phyloP scores from a whole-genome alignment of 805 yeast genomes.

The Myxozyma geophila region DNA sequence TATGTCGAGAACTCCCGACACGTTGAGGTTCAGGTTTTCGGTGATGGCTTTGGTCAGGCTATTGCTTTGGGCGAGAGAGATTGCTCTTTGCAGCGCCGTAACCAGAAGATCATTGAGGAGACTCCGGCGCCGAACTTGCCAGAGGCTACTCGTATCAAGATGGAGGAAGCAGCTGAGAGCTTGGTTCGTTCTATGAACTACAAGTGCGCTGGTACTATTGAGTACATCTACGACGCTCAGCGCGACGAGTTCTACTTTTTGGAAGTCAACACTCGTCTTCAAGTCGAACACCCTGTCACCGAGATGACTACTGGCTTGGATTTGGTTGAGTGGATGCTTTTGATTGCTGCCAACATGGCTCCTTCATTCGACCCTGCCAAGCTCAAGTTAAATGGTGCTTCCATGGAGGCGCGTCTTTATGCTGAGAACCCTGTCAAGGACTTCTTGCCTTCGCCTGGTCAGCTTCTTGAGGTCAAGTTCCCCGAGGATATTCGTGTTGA shows the following conservation, averaged over 20 bases:
- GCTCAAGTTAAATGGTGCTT: constrained; percentile 74
- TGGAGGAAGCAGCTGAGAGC: constrained; percentile 84
- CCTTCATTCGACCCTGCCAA: constrained; percentile 68
- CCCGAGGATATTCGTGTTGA: constrained; percentile 94
- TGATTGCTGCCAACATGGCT: constrained; percentile 85
- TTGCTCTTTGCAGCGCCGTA: constrained; percentile 95
- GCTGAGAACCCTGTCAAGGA: constrained; percentile 97
- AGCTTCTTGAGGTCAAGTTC: constrained; percentile 78
- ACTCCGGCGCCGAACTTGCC: constrained; percentile 97
- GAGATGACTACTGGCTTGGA: constrained; percentile 94
- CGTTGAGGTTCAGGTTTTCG: constrained; percentile 94
- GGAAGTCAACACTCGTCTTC: constrained; percentile 95
- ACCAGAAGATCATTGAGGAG: constrained; percentile 94
- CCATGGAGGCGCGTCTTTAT: constrained; percentile 95
- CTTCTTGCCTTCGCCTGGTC: constrained; percentile 96
- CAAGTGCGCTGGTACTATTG: constrained; percentile 97
- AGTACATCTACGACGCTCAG: constrained; percentile 84
- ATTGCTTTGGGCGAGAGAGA: constrained; percentile 96
- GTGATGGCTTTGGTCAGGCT: constrained; percentile 93
- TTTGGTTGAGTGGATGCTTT: constrained; percentile 94
- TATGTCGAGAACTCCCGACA: constrained; percentile 95
- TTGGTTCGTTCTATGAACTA: constrained; percentile 82
- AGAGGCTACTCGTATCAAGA: constrained; percentile 67
- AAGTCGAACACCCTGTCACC: constrained; percentile 97
- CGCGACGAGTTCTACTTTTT: constrained; percentile 91